Evolutionary conservation across 352 stramenopile genomes (phyloP).

Genomic region (Bremia lactucae): DNA sequence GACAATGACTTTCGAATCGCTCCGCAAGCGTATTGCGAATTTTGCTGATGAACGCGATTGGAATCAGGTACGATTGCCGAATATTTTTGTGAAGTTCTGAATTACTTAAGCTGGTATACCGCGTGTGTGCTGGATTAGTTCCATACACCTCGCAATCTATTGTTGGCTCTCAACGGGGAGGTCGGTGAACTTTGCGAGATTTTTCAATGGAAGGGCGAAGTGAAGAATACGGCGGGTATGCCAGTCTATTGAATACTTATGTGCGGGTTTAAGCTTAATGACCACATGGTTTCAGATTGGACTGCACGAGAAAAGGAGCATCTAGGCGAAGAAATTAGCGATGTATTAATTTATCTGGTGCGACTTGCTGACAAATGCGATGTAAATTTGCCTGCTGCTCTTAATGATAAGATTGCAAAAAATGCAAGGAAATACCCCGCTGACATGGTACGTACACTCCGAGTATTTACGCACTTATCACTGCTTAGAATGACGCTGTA

Average conservation of each 20-base stretch:
- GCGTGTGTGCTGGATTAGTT: conserved; percentile 32
- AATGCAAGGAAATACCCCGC: conserved; percentile 82
- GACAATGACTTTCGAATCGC: conserved; percentile 48
- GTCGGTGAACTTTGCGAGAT: conserved; percentile 93
- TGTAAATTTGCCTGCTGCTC: conserved; percentile 79
- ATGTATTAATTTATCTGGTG: conserved; percentile 96
- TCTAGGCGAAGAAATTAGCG: conserved; percentile 92
- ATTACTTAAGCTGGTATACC: too few species aligned
- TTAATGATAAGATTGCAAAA: conserved; percentile 90
- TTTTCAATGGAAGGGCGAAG: conserved; percentile 89
- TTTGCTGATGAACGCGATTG: conserved; percentile 57
- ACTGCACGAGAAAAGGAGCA: conserved; percentile 79
- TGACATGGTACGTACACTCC: conserved; percentile 16
- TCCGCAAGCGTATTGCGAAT: conserved; percentile 38
- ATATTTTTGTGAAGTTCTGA: too few species aligned
- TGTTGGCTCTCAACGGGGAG: conserved; percentile 91
- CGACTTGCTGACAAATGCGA: conserved; percentile 88
- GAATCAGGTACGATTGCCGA: conserved; percentile 80
- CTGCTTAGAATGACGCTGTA: background rate
- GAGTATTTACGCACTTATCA: background rate
- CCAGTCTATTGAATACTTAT: background rate
- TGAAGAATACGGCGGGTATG: conserved; percentile 47
- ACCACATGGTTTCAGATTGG: conserved; percentile 34
- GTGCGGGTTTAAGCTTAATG: background rate
- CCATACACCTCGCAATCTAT: conserved; percentile 85